Evolutionary conservation across 306 rosid species (phyloP), one percentile per base, ranked within the genome.

Genomic region (Pyrus betulifolia): DNA sequence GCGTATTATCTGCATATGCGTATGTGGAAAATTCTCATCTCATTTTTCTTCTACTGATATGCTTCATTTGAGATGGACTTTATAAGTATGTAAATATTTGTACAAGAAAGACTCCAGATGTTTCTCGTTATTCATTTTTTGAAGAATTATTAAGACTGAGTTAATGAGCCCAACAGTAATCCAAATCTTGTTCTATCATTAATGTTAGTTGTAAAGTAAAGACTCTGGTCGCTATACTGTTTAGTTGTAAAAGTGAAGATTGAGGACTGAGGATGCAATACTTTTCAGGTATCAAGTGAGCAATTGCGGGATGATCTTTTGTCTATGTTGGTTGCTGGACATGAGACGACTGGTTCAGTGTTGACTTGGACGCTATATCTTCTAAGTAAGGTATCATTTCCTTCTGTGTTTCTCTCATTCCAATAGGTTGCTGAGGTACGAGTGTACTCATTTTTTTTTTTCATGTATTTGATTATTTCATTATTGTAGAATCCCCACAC

Each of bases 321-420:
- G 86, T 95, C 97, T 49, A 83, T 95, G 81, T 80, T 95, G 81
- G 97, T 95, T 78, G 99, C 99, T 73, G 99, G 99, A 69, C 99
- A 92, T 46, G 97, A 95, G 86, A 95, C 96, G 15, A 92, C 97
- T 62, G 98, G 96, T 75, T 95, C 97, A 13, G 97, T 95, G 27
- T 80, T 95, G 87, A 92, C 99, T 30, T 95, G 99, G 97, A 95
- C 99, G 44, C 80, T 89, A 30, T 95, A 90, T 90, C 99, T 95
- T 84, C 93, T 95, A 74, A 92, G 96, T 83, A 90, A 92, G 99
- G 99, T 95, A 90, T 42, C 68, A 42, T 85, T 85, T 70, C 67
- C 57, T 63, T 55, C 38, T 40, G 10, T 72, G 18, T 38, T 72
- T 59, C 13, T 33, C 6, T 59, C 64, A 27, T 35, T 38, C 59